phyloP scores from a whole-genome alignment of 768 basidiomycete species.

The Lentinus brumalis region DNA sequence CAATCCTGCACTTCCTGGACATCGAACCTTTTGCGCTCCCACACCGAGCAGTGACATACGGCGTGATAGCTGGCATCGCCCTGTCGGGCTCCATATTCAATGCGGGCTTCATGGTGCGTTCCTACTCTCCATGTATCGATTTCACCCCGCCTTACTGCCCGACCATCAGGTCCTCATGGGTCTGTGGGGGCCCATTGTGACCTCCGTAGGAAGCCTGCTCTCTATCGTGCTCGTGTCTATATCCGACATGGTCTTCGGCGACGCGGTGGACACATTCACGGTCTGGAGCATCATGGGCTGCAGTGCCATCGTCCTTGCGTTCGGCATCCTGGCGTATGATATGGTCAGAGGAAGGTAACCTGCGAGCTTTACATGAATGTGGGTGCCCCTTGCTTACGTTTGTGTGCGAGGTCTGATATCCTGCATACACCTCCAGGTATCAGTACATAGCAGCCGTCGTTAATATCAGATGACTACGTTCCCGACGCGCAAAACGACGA shows the following conservation, averaged over 20 bases:
- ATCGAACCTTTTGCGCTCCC: conserved; percentile 73
- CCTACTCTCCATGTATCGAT: not conserved
- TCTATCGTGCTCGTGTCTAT: conserved; percentile 88
- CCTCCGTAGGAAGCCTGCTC: conserved; percentile 90
- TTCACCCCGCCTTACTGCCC: conserved; percentile 4
- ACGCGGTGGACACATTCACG: conserved; percentile 61
- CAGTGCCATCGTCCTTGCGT: conserved; percentile 78
- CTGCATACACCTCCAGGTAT: no score
- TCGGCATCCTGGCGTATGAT: conserved; percentile 77
- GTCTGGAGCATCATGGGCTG: conserved; percentile 77
- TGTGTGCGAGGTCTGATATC: no score
- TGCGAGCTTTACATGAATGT: no score
- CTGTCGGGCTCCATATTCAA: conserved; percentile 78
- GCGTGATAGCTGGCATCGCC: conserved; percentile 69
- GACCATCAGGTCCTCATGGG: conserved; percentile 68
- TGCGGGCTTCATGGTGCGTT: conserved; percentile 78
- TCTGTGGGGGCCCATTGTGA: conserved; percentile 85
- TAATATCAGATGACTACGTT: no score
- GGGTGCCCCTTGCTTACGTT: no score
- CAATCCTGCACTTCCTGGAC: conserved; percentile 66
- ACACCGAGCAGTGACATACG: conserved; percentile 41
- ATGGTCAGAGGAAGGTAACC: conserved; percentile 37
- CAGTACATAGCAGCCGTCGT: no score
- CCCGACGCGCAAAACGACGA: no score
- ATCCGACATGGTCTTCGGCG: conserved; percentile 75